Conservation (phyloP, 768 basidiomycete genomes). For the Rhizopogon vulgaris region DNA sequence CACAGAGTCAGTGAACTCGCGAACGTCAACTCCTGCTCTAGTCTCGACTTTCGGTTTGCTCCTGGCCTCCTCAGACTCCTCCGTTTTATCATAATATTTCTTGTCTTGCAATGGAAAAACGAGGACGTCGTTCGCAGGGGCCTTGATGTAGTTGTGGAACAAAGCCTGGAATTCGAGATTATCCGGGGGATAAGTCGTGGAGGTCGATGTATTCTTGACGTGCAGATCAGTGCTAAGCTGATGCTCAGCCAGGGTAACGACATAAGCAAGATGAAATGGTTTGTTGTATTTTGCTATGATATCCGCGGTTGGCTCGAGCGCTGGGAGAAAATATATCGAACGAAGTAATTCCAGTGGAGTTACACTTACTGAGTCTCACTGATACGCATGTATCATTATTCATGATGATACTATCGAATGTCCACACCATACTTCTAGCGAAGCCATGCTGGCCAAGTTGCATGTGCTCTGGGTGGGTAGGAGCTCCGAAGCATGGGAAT, state of each 20-base stretch:
- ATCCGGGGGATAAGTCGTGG: conserved; percentile 31
- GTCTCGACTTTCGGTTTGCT: conserved; percentile 48
- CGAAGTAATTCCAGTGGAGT: neutral
- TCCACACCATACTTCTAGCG: conserved; percentile 75
- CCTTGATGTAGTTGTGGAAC: conserved; percentile 84
- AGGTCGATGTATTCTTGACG: conserved; percentile 63
- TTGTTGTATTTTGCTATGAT: conserved; percentile 56
- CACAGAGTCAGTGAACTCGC: conserved; percentile 63
- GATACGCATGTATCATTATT: conserved; percentile 70
- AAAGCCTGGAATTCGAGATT: conserved; percentile 85
- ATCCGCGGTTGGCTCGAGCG: conserved; percentile 53
- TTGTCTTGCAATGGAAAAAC: conserved; percentile 61
- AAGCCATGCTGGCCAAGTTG: conserved; percentile 87
- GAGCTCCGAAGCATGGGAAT: conserved; percentile 88
- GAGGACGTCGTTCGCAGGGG: conserved; percentile 51
- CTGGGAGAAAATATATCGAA: conserved; percentile 29
- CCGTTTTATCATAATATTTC: conserved; percentile 79
- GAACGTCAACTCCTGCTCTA: conserved; percentile 62
- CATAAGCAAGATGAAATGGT: conserved; percentile 70
- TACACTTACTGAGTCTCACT: conserved; percentile 64
- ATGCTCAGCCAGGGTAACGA: conserved; percentile 71
- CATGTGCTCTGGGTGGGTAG: conserved; percentile 64
- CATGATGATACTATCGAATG: conserved; percentile 52
- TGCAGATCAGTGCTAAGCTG: conserved; percentile 76
- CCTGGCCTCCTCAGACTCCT: conserved; percentile 43